phyloP scores from a whole-genome alignment of 1,284 basidiomycete genomes.

The Laetiporus sulphureus region DNA sequence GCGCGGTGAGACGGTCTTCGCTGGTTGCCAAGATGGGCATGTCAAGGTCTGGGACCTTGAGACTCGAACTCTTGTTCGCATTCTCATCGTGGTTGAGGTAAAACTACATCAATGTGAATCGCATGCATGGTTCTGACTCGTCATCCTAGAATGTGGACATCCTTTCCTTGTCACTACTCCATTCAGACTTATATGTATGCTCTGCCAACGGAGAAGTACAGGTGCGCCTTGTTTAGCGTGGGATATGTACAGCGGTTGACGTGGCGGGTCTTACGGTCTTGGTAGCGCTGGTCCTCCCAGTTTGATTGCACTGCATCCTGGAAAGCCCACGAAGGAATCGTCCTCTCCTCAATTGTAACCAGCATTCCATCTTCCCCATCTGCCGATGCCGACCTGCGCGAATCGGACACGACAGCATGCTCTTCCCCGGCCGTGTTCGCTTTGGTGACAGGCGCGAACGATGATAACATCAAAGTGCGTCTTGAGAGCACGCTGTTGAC shows the following conservation, averaged over 20 bases:
- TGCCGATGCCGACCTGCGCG: neutral
- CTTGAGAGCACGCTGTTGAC: too few relatives aligned
- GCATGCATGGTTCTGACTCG: neutral
- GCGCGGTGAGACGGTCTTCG: constrained; percentile 78
- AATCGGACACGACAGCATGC: constrained; percentile 7
- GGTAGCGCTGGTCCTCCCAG: constrained; percentile 71
- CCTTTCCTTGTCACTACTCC: constrained; percentile 69
- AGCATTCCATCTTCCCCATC: constrained; percentile 15
- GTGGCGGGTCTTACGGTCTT: neutral
- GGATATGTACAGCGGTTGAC: neutral
- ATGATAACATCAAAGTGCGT: constrained; percentile 72
- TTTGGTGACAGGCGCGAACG: constrained; percentile 81
- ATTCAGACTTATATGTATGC: constrained; percentile 76
- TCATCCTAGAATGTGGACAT: constrained; percentile 61
- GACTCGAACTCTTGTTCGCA: constrained; percentile 80
- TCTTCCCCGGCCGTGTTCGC: constrained; percentile 27
- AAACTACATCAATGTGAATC: constrained; percentile 7
- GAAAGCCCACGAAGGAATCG: constrained; percentile 74
- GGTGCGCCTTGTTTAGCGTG: constrained; percentile 28
- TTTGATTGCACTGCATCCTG: constrained; percentile 83
- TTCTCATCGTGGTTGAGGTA: constrained; percentile 81
- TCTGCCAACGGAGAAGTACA: constrained; percentile 80
- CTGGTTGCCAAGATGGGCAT: constrained; percentile 90
- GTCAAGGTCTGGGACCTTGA: constrained; percentile 92
- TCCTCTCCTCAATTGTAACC: constrained; percentile 70